Base-by-base conservation (phyloP, 148 eudicot genomes). In the Diospyros lotus region DNA sequence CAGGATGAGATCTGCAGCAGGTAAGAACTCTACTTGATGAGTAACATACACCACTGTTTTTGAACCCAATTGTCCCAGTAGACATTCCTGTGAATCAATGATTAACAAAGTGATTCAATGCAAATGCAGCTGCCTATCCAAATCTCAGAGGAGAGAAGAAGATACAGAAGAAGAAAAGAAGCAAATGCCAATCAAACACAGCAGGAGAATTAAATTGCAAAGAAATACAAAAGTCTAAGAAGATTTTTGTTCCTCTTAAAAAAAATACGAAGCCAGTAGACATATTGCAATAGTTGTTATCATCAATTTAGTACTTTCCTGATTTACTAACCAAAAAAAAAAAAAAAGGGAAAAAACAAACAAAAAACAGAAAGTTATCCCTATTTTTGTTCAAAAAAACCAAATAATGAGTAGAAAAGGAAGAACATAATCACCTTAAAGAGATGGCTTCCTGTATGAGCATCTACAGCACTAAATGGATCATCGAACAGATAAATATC, bases 401-500 rank as follows among this genome's bases (percentile, higher is more conserved):
- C n/a, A 68, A 50, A 48, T 51, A 50, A 11, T 68, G 17, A 18
- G 45, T 7, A 48, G 55, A 48, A 39, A 11, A 15, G 41, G 48
- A 56, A 59, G 40, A 62, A 54, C 10, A 9, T 14, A 41, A 10
- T 78, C 79, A 86, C 91, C 89, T 85, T 84, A 69, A 86, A 88
- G 80, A 88, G 89, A 69, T 88, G 91, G 68, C 86, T 80, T 4
- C 91, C 91, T 3, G 91, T 88, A 77, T 86, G 91, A 58, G 91
- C 91, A 75, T 88, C 91, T 56, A 88, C 89, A 64, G 91, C 91
- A 73, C 91, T 86, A 72, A 88, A 88, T 61, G 91, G 91, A 80
- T 88, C 91, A 67, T 88, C 91, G 43, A 88, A 84, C 44, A 88
- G 72, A 79, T 88, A 88, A 44, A 82, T 82, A 55, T 88, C 89